Base-by-base conservation (phyloP, 257 asterid genomes). In the Handroanthus guayacan region DNA sequence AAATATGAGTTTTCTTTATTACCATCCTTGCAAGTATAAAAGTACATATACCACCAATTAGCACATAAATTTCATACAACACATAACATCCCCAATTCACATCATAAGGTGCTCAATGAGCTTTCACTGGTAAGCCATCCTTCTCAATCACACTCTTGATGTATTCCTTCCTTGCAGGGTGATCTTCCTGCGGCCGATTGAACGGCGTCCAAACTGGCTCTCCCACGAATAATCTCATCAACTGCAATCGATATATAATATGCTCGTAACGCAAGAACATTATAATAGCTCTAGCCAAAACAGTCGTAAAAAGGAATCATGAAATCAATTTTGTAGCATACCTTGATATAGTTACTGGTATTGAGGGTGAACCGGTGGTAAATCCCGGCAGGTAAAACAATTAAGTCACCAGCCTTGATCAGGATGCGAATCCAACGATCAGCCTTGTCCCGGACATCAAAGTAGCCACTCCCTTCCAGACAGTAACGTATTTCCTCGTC, bases 401-500 rank as follows among this genome's bases (percentile, higher is more conserved):
- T 93, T 12, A 91, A 89, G 80, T 91, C 98, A 4, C 96, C 98
- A 0, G 89, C 78, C 78, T 89, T 91, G 82, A 93, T 87, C 85
- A 80, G 78, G 82, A 91, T 84, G n/a, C 97, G 92, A 69, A 91
- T 87, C 98, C 98, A 93, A 67, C 84, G 87, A 38, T 91, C 97
- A 67, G 83, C 80, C 84, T 84, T 88, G 82, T 83, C 91, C 79
- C 97, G 71, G 12, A 91, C 92, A 66, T 93, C 98, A 13, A 91
- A 93, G 75, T 91, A 93, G 31, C 95, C 98, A 60, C 92, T 80
- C 71, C 97, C 97, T 67, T 88, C 79, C 73, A 93, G 63, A 72
- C 96, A 93, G 50, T 91, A 93, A 8, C 98, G 94, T 74, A 93
- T 91, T 83, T 93, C 98, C 82, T 91, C 98, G 36, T 93, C 95